Base-by-base conservation (phyloP, 108 stramenopile species). In the Asterionellopsis glacialis region DNA sequence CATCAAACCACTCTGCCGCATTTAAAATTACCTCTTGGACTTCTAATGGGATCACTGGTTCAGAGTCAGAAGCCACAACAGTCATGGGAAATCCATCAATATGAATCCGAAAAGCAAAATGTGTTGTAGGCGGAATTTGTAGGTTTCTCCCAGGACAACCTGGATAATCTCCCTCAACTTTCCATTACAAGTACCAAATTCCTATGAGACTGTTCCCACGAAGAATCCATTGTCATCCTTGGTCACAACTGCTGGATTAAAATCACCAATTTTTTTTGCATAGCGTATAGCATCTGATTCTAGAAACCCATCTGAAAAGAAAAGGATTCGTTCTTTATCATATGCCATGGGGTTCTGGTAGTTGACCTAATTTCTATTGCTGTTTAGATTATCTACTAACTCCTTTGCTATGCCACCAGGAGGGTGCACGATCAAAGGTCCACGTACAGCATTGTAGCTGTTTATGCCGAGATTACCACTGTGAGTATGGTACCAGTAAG, bases 141-240 rank as follows among this genome's bases (percentile, higher is more conserved):
- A 69, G 12, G 16, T 63, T 51, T 62, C 24, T 40, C 54, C 45
- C 14, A 40, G 38, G 7, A 19, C n/a, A 12, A 64, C 62, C 10
- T 5, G 16, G 21, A 69, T 69, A 5, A 64, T 27, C 47, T 63
- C 68, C 18, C 67, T 23, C 42, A 69, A 23, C 51, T 69, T 69
- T 24, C 68, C 68, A 50, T 69, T 69, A 45, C 61, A 69, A 0
- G 68, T 69, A 5, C 68, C 68, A 57, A 56, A 69, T 0, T 63
- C 24, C 42, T 28, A 63, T 13, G 62, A 54, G 12, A 9, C 16
- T 1, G 68, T 55, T 13, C 60, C 62, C 18, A 62, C 68, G 0
- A 56, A 23, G 24, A 69, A 63, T 23, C 68, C 68, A 13, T 69
- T 54, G 5, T 69, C 68, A 44, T 48, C 45, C 38, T 64, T 70